Percentiles rank a stretch among this genome's conserved stretches.
phyloP scores from a whole-genome alignment of 2,329 filamentous ascomycete genomes.

The Mycosphaerella sp. region DNA sequence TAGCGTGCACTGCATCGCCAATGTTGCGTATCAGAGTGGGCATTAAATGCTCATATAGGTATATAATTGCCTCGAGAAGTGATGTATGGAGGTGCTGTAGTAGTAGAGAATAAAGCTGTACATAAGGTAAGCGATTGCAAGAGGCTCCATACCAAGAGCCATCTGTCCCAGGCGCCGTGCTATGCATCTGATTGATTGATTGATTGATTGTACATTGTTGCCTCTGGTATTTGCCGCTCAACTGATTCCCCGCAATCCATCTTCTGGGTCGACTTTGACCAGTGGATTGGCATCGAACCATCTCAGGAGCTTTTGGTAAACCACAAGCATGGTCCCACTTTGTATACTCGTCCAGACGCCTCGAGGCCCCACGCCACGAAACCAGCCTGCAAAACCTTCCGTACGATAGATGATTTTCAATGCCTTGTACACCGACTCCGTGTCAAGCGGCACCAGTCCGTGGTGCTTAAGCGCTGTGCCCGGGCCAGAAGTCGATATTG shows the following conservation, averaged over 20 bases:
- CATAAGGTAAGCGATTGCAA: constrained; percentile 7
- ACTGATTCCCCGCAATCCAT: constrained; percentile 20
- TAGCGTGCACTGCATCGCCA: too few species aligned
- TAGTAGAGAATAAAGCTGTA: constrained; percentile 1
- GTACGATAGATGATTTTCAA: constrained; percentile 81
- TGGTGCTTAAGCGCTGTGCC: constrained; percentile 75
- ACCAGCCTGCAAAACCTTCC: constrained; percentile 85
- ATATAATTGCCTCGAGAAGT: too few species aligned
- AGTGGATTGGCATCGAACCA: constrained; percentile 58
- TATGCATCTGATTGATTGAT: not conserved
- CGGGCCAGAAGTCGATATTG: constrained; percentile 84
- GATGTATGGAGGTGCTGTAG: not conserved
- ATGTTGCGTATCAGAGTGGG: too few species aligned
- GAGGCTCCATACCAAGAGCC: not conserved
- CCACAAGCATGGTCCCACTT: constrained; percentile 90
- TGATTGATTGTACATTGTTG: constrained; percentile 1
- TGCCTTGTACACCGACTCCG: constrained; percentile 80
- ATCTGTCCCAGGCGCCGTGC: not conserved
- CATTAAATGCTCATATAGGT: too few species aligned
- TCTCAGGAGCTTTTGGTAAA: constrained; percentile 83
- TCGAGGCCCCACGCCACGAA: constrained; percentile 86
- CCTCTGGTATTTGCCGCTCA: not conserved
- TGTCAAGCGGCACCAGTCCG: constrained; percentile 73
- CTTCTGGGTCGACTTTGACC: constrained; percentile 24
- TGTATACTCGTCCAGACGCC: constrained; percentile 97